These are phyloP conservation scores for Coriolopsis trogii DNA, from an alignment of 1,284 basidiomycete species.

Conservation along the genomic window DNA sequence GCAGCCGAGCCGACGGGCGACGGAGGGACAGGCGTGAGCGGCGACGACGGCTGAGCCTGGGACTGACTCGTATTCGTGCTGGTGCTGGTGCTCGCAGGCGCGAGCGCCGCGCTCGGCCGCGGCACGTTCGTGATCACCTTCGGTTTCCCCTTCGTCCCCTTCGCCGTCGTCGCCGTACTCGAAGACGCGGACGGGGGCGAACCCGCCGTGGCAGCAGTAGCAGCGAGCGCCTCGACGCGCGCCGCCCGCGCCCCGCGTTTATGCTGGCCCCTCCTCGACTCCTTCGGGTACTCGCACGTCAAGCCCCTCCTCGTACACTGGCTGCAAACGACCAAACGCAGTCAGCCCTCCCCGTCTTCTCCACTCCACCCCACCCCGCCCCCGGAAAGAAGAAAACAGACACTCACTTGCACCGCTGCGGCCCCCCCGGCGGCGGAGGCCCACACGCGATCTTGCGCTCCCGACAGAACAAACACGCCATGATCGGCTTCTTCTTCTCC, in stretches of 20 bases:
- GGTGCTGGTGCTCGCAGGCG: conserved; percentile 3
- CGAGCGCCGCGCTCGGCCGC: not conserved
- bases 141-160: not conserved
- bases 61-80: not conserved
- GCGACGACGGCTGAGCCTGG: conserved; percentile 7
- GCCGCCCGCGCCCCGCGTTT: conserved; percentile 39
- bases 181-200: not conserved
- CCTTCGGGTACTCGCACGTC: conserved; percentile 52
- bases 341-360: too few relatives aligned
- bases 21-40: conserved; percentile 17
- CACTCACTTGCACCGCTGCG: conserved; percentile 39
- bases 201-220: conserved; percentile 2
- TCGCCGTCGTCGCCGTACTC: not conserved
- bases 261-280: conserved; percentile 54
- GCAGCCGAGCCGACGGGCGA: not conserved
- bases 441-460: conserved; percentile 44
- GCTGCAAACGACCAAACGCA: conserved; percentile 31
- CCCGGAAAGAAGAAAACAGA: not conserved
- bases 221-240: conserved; percentile 26
- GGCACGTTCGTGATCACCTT: not conserved
- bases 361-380: too few relatives aligned
- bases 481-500: conserved; percentile 39
- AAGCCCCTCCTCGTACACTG: conserved; percentile 52
- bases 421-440: conserved; percentile 33
- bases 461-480: conserved; percentile 43